Evolutionary conservation across 768 basidiomycete genomes (phyloP).

Genomic region (Solioccasus polychromus): DNA sequence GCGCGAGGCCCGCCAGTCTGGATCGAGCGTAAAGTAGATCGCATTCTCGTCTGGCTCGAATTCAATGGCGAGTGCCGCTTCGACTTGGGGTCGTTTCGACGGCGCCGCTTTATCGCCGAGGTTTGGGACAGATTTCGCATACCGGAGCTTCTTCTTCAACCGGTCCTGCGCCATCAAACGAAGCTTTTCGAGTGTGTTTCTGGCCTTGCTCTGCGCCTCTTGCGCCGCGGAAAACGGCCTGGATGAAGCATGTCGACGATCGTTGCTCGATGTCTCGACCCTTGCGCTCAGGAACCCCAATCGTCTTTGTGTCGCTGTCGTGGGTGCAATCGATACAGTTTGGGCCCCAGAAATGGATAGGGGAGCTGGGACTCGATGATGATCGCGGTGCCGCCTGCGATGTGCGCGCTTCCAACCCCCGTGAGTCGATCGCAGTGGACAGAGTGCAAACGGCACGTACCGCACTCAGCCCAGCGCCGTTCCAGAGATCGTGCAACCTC

Average conservation of each 20-base stretch:
- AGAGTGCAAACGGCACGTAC: conserved; percentile 6
- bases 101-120: conserved; percentile 9
- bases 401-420: conserved; percentile 22
- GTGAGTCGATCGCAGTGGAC: background rate
- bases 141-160: conserved; percentile 19
- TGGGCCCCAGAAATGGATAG: conserved; percentile 13
- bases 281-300: conserved; percentile 21
- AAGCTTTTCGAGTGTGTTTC: conserved; percentile 5
- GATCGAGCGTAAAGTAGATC: conserved; percentile 31
- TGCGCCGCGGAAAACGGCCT: conserved; percentile 14
- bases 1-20: conserved; percentile 19
- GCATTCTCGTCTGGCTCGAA: conserved; percentile 11
- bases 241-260: background rate
- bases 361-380: conserved; percentile 6
- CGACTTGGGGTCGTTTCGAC: background rate
- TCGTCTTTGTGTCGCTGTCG: conserved; percentile 3
- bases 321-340: background rate
- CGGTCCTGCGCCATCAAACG: conserved; percentile 13
- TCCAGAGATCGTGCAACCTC: conserved; percentile 23
- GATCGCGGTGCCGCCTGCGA: conserved; percentile 13
- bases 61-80: background rate
- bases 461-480: conserved; percentile 22
- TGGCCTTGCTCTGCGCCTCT: conserved; percentile 6
- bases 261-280: background rate
- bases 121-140: conserved; percentile 25